phyloP scores from a whole-genome alignment of 306 rosid species.

The Vigna unguiculata region DNA sequence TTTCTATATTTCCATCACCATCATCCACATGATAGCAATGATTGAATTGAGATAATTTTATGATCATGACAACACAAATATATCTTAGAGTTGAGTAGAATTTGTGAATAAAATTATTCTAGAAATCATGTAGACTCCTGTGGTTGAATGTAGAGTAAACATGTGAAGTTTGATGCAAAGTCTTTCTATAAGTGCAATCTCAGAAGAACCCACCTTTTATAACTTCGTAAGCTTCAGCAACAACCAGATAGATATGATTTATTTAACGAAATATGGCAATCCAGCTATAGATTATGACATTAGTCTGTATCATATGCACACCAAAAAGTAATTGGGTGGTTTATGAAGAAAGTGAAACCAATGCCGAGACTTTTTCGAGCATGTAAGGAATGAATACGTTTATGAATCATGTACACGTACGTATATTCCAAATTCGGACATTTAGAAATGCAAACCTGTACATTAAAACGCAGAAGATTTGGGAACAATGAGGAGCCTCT shows the following conservation, averaged over 20 bases:
- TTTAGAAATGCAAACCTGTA: constrained; percentile 17
- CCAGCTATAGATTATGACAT: neutral
- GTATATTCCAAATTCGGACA: constrained; percentile 4
- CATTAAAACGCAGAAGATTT: constrained; percentile 20
- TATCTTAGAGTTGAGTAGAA: neutral
- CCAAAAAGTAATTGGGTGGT: neutral
- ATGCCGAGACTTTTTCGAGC: neutral
- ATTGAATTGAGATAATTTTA: neutral
- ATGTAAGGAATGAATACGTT: constrained; percentile 14
- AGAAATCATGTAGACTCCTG: neutral
- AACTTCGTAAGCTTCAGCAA: neutral
- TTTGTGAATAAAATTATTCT: neutral
- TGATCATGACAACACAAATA: neutral
- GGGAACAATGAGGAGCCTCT: constrained; percentile 7
- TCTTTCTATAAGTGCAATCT: neutral
- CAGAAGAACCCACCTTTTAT: constrained; percentile 10
- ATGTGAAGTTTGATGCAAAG: neutral
- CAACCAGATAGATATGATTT: constrained; percentile 21
- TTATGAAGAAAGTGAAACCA: neutral
- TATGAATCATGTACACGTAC: neutral
- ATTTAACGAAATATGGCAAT: constrained; percentile 30
- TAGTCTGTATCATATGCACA: neutral
- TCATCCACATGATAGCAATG: neutral
- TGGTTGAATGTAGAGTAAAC: neutral
- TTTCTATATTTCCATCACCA: neutral